Conservation (phyloP, 768 basidiomycete genomes). For the Chalciporus chontae region DNA sequence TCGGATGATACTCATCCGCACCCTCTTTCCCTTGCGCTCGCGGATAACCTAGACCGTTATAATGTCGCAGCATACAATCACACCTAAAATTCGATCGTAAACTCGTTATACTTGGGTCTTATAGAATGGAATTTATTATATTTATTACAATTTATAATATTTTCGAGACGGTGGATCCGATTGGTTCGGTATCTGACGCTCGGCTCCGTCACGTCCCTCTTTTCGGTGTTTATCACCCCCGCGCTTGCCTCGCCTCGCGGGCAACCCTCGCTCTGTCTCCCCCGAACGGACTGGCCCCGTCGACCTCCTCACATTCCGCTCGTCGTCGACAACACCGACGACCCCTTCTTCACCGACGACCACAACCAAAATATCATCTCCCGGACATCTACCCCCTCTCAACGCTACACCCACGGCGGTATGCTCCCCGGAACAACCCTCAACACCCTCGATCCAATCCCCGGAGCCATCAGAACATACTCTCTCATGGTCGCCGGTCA, state of each 20-base stretch:
- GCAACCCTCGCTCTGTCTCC: conserved; percentile 43
- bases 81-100: background rate
- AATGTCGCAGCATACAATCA: background rate
- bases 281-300: conserved; percentile 47
- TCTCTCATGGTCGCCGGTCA: conserved; percentile 81
- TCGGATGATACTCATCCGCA: background rate
- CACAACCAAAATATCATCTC: conserved; percentile 27
- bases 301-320: conserved; percentile 34
- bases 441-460: conserved; percentile 26
- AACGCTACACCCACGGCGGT: conserved; percentile 24
- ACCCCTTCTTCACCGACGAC: conserved; percentile 45
- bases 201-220: conserved; percentile 42
- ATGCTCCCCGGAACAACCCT: conserved; percentile 26
- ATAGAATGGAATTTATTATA: conserved; percentile 6
- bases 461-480: conserved; percentile 37
- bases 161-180: conserved; percentile 44
- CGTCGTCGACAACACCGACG: conserved; percentile 62
- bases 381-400: conserved; percentile 24
- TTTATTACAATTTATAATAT: conserved; percentile 26
- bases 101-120: background rate
- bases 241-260: conserved; percentile 63
- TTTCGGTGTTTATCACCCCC: conserved; percentile 54
- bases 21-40: background rate
- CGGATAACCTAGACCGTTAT: conserved; percentile 10
- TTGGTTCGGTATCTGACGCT: conserved; percentile 57